Evolutionary conservation across 192 early-diverging fungal genomes (phyloP).

Genomic region (Coemansia sp.): DNA sequence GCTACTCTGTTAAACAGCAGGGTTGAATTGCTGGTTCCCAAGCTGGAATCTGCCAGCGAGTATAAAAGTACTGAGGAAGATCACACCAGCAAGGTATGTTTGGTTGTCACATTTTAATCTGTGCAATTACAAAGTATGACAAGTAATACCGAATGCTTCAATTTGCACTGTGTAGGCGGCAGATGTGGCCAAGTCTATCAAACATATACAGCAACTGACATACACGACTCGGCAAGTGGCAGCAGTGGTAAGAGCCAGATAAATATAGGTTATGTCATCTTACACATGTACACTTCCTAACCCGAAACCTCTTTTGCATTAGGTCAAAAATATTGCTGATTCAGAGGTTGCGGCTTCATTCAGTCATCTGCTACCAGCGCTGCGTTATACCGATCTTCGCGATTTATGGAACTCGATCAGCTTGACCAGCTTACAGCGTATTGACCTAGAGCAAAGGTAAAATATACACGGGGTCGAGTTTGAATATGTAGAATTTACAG

Average conservation of each 20-base stretch:
- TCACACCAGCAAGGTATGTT: constrained; percentile 2
- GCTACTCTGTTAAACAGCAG: constrained; percentile 11
- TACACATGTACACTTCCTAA: too few relatives aligned
- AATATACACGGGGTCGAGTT: neutral
- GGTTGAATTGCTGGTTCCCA: neutral
- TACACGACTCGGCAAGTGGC: neutral
- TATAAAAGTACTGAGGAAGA: too few relatives aligned
- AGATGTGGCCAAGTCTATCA: constrained; percentile 2
- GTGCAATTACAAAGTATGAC: neutral
- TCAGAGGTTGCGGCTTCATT: constrained; percentile 5
- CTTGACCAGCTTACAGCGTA: constrained; percentile 20
- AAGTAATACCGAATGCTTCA: neutral
- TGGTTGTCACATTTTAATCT: neutral
- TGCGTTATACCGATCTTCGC: constrained; percentile 30
- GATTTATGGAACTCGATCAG: constrained; percentile 32
- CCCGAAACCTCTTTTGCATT: neutral
- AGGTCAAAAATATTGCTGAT: neutral
- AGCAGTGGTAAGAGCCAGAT: constrained; percentile 3
- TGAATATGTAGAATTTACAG: neutral
- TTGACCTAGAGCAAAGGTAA: constrained; percentile 32
- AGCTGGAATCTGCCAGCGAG: neutral
- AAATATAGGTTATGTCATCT: neutral
- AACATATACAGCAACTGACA: neutral
- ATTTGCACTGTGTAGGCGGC: constrained; percentile 1
- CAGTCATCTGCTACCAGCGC: constrained; percentile 14